Conservation (phyloP, 306 rosid species). For the Sesbania bispinosa region DNA sequence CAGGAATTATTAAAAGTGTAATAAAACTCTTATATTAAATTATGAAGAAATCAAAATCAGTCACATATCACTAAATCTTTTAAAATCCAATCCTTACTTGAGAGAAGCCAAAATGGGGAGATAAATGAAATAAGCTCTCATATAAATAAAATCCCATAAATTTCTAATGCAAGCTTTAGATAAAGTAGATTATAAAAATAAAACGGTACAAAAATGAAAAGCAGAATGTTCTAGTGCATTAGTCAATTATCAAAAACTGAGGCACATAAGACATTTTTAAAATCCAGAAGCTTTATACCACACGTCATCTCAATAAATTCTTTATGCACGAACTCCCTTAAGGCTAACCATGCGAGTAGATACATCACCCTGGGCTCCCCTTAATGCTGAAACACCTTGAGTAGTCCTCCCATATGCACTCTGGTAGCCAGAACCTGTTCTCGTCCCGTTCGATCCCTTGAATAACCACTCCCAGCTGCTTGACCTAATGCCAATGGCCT, state of each 20-base stretch:
- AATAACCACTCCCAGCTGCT: conserved; percentile 45
- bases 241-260: conserved; percentile 9
- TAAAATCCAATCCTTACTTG: too few relatives aligned
- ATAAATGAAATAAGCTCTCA: background rate
- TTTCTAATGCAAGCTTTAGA: background rate
- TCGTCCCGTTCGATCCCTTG: conserved; percentile 50
- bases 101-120: background rate
- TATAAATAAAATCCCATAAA: background rate
- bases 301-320: background rate
- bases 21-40: too few relatives aligned
- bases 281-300: background rate
- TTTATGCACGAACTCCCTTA: conserved; percentile 56
- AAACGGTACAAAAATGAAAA: background rate
- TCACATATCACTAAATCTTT: too few relatives aligned
- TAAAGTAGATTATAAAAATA: background rate
- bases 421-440: conserved; percentile 55
- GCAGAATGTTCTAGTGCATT: background rate
- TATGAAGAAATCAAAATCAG: too few relatives aligned
- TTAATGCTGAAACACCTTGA: conserved; percentile 44
- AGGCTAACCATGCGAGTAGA: conserved; percentile 87
- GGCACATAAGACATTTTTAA: background rate
- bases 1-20: too few relatives aligned
- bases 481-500: conserved; percentile 43
- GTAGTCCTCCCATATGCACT: conserved; percentile 55
- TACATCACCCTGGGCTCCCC: conserved; percentile 68